Conservation (phyloP, 495 filamentous ascomycete species). For the Filosporella fistucella region DNA sequence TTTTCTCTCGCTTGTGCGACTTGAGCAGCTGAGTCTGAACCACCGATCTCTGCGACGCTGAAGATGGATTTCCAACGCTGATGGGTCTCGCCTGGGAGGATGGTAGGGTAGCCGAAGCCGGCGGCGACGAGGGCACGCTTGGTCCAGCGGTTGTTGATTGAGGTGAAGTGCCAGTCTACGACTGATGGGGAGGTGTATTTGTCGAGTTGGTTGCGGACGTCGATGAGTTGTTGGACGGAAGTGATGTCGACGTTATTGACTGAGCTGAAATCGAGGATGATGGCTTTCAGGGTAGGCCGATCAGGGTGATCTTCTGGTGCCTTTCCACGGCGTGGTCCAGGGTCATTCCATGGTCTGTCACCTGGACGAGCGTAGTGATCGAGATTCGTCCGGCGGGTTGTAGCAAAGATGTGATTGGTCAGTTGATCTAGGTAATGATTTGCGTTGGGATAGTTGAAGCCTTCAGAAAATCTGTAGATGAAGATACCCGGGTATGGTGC, state of each 20-base stretch:
- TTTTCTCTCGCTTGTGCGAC: constrained; percentile 53
- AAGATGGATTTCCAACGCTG: constrained; percentile 94
- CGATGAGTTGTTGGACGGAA: constrained; percentile 90
- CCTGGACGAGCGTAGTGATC: constrained; percentile 58
- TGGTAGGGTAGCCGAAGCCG: constrained; percentile 84
- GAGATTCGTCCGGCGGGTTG: constrained; percentile 75
- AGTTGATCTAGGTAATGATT: constrained; percentile 86
- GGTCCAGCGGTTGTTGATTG: constrained; percentile 95
- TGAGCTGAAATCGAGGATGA: constrained; percentile 92
- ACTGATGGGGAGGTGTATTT: constrained; percentile 75
- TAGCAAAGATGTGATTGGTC: constrained; percentile 63
- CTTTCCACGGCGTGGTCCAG: constrained; percentile 66
- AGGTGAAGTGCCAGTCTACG: constrained; percentile 95
- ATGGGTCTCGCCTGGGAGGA: constrained; percentile 39
- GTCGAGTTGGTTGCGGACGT: constrained; percentile 96
- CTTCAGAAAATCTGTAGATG: constrained; percentile 96
- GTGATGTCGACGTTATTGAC: constrained; percentile 97
- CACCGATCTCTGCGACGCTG: constrained; percentile 85
- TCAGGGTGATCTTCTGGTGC: constrained; percentile 40
- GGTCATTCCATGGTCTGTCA: constrained; percentile 95
- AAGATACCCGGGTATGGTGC: constrained; percentile 91
- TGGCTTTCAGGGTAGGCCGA: constrained; percentile 76
- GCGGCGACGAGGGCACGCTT: constrained; percentile 90
- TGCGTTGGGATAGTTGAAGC: constrained; percentile 94
- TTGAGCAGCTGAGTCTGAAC: constrained; percentile 59